phyloP scores from a whole-genome alignment of 495 filamentous ascomycete genomes.

The Aspergillus kassunensis region DNA sequence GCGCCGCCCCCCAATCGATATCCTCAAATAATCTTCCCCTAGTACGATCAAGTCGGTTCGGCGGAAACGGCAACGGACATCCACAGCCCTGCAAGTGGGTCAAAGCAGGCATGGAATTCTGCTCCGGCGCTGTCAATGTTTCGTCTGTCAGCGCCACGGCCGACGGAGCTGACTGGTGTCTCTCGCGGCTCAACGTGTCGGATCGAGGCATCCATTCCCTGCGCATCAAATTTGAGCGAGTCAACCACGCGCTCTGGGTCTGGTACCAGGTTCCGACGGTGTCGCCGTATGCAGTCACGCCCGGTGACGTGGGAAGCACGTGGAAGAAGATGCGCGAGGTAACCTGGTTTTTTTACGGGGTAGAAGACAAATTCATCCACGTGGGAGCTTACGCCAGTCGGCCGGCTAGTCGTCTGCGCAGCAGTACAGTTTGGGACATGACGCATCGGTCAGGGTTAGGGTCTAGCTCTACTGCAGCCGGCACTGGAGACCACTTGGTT shows the following conservation, averaged over 20 bases:
- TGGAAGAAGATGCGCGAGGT: slow-evolving; percentile 59
- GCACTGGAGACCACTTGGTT: slow-evolving; percentile 39
- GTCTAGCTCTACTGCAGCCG: slow-evolving; percentile 21
- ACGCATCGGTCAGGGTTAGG: slow-evolving; percentile 38
- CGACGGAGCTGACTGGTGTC: slow-evolving; percentile 55
- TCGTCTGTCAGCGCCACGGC: slow-evolving; percentile 53
- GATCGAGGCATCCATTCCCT: slow-evolving; percentile 35
- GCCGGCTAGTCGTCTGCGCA: slow-evolving; percentile 37
- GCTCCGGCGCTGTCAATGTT: slow-evolving; percentile 47
- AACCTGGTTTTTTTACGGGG: slow-evolving; percentile 58
- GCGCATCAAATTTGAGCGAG: slow-evolving; percentile 55
- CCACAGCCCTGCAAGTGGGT: slow-evolving; percentile 51
- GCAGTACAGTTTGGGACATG: slow-evolving; percentile 40
- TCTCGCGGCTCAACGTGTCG: slow-evolving; percentile 40
- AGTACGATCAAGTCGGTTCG: slow-evolving; percentile 13
- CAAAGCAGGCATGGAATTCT: slow-evolving; percentile 56
- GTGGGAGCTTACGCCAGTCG: slow-evolving; percentile 56
- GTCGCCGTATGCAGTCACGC: slow-evolving; percentile 31
- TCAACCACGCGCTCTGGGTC: slow-evolving; percentile 54
- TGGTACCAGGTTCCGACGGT: slow-evolving; percentile 49
- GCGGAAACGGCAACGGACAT: too few species aligned
- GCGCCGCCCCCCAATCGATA: slow-evolving; percentile 54
- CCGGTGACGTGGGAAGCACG: slow-evolving; percentile 39
- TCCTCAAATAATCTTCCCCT: slow-evolving; percentile 21
- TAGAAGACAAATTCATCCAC: slow-evolving; percentile 55